phyloP scores from a whole-genome alignment of 148 eudicot genomes.

The Persicaria maculosa region DNA sequence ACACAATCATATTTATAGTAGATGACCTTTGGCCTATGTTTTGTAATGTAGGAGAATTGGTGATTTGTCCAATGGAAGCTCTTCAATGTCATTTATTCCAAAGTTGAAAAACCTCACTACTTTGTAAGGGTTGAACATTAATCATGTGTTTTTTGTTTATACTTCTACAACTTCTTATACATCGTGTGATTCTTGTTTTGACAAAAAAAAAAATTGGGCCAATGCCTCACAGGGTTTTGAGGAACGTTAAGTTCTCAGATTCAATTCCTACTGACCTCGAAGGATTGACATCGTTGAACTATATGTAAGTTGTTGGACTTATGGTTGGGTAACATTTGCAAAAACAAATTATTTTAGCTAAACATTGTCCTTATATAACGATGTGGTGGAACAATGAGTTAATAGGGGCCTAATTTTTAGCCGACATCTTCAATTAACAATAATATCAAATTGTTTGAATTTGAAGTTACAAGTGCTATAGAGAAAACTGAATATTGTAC shows the following conservation, averaged over 20 bases:
- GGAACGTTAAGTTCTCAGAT: slow-evolving; percentile 63
- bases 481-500: too few relatives aligned
- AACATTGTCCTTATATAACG: background rate
- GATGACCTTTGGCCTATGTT: background rate
- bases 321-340: background rate
- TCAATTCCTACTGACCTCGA: slow-evolving; percentile 51
- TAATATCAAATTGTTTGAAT: background rate
- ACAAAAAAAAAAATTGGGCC: slow-evolving; percentile 19
- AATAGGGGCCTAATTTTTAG: background rate
- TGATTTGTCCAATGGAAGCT: slow-evolving; percentile 14
- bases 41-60: slow-evolving; percentile 19
- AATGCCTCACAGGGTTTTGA: slow-evolving; percentile 39
- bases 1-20: background rate
- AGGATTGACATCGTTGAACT: slow-evolving; percentile 29
- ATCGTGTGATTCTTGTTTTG: background rate
- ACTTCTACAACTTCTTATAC: background rate
- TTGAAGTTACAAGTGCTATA: background rate
- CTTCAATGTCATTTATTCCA: slow-evolving; percentile 14
- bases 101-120: slow-evolving; percentile 11
- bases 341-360: background rate
- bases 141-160: background rate
- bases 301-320: slow-evolving; percentile 48
- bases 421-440: background rate
- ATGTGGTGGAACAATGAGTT: background rate
- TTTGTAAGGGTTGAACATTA: background rate